Evolutionary conservation across 225 moss, liverwort and hornwort species (phyloP), one percentile per base, ranked within the genome.

Genomic region (Marchantia polymorpha): DNA sequence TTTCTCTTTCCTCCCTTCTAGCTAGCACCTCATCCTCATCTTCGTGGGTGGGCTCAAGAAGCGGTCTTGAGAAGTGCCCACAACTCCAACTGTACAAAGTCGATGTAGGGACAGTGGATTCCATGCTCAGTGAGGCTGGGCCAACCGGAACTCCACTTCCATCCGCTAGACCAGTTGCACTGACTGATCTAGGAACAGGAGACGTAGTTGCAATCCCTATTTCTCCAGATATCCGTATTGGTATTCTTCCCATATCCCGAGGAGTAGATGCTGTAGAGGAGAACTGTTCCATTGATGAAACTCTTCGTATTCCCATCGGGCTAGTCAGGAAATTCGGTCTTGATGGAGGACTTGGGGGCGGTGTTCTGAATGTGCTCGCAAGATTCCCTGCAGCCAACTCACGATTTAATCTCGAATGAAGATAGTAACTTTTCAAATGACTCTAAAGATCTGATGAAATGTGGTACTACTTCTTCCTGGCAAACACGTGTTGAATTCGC

Each of bases 331-430:
- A 87, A 50, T 87, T 86, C 64, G 90, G 85, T 58, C 83, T 86
- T n/a, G 89, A 86, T 49, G 95, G 95, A 77, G 95, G 95, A 60
- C 94, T 99, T 23, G 94, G 95, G 77, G 94, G 95, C 75, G 94
- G 97, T 59, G 97, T 99, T 68, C 90, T 85, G 78, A 95, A 99
- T 46, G 93, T 99, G 71, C 91, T 93, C 39, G 93, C 89, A 76
- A 99, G 88, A 82, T 99, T 99, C 61, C 97, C 97, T 99, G 90
- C 25, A 82, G 39, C 39, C 39, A 5, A 39, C 39, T 39, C 39
- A 39, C 39, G 39, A 39, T 39, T 39, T 39, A 39, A 39, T 39
- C 5, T 39, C 39, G 39, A 5, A 5, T 5, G 5, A 39, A 39
- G 39, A 39, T 39, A 2, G 39, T 5, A 39, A 39, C 2, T 39